A percentile compares a stretch with the other conserved stretches of the same genome.
Evolutionary conservation across 805 yeast species (phyloP).

Genomic region (Metschnikowia peoriensis): DNA sequence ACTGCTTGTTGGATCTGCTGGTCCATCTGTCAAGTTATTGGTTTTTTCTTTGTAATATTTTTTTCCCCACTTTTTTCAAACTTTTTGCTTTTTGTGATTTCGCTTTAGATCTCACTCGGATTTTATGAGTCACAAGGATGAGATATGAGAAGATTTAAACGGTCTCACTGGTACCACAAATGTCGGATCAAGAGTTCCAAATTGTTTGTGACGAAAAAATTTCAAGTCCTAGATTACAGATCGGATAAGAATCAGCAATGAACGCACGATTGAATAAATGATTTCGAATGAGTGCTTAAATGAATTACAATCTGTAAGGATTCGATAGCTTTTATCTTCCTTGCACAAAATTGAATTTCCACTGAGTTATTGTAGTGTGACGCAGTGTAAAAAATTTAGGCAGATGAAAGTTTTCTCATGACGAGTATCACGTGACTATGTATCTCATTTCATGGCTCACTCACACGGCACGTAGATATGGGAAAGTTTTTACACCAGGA

Average conservation of each 20-base stretch:
- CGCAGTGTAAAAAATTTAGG: constrained; percentile 3
- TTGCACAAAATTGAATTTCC: neutral
- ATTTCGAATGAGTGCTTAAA: neutral
- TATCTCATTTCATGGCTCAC: neutral
- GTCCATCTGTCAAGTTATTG: constrained; percentile 24
- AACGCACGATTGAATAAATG: neutral
- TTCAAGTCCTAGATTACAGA: neutral
- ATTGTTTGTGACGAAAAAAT: neutral
- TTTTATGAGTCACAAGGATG: neutral
- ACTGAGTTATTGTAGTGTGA: neutral
- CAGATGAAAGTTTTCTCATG: constrained; percentile 8
- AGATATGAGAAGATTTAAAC: neutral
- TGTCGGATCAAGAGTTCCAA: neutral
- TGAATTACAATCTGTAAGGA: neutral
- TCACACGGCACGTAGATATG: neutral
- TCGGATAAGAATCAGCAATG: neutral
- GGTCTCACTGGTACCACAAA: neutral
- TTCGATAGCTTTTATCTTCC: neutral
- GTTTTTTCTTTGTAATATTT: neutral
- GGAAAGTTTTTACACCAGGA: neutral
- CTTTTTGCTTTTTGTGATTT: too few relatives aligned
- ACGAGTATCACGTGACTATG: constrained; percentile 4
- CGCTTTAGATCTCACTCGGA: neutral
- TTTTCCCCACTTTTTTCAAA: too few relatives aligned
- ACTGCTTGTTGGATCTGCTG: constrained; percentile 87